Evolutionary conservation across 306 rosid genomes (phyloP).

Genomic region (Boehmeria nivea): DNA sequence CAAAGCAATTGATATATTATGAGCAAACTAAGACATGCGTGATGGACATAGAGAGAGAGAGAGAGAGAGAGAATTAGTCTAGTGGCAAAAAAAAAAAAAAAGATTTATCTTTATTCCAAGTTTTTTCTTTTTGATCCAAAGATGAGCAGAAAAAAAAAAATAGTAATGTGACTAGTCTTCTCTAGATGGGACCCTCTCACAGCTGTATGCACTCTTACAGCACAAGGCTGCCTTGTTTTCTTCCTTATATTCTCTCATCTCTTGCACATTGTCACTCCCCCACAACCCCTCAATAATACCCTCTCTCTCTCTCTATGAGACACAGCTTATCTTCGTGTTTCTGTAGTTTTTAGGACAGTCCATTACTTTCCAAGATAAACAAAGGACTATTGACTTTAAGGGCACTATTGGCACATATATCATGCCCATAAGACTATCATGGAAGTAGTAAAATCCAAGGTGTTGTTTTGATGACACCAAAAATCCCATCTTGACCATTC

Average conservation of each 20-base stretch:
- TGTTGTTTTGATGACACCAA: not conserved
- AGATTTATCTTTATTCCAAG: constrained; percentile 1
- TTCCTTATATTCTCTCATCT: constrained; percentile 34
- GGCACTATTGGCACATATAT: not conserved
- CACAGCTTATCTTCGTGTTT: constrained; percentile 26
- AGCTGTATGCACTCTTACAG: constrained; percentile 48
- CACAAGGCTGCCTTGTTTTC: constrained; percentile 19
- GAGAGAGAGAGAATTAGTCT: no score
- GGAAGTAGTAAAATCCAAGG: not conserved
- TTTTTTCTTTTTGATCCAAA: not conserved
- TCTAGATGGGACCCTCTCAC: constrained; percentile 42
- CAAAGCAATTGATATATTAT: not conserved
- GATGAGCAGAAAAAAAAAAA: constrained; percentile 7
- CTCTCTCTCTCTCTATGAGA: constrained; percentile 26
- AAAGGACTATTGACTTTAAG: constrained; percentile 7
- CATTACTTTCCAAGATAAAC: not conserved
- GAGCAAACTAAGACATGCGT: not conserved
- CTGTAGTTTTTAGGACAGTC: constrained; percentile 8
- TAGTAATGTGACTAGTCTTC: constrained; percentile 33
- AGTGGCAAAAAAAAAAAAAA: not conserved
- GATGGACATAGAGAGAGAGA: not conserved
- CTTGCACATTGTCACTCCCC: constrained; percentile 45
- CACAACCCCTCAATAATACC: constrained; percentile 52
- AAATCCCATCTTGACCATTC: constrained; percentile 1
- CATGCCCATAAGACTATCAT: no score